Evolutionary conservation across 2,329 filamentous ascomycete species (phyloP).

Genomic region (Fusarium tuaranense): DNA sequence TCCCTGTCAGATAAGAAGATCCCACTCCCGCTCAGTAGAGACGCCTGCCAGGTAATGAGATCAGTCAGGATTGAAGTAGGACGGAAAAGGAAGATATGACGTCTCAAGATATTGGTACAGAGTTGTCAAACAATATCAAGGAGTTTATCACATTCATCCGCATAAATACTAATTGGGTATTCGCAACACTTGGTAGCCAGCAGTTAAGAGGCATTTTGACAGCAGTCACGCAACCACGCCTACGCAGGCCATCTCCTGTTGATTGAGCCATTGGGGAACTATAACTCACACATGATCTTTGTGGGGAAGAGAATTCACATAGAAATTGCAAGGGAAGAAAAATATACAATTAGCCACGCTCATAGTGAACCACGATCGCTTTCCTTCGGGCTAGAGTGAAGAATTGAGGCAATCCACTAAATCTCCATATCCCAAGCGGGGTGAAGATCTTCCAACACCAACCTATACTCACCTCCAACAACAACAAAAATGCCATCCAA

Average conservation of each 20-base stretch:
- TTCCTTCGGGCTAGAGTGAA: background rate
- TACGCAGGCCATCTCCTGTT: background rate
- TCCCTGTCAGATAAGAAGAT: background rate
- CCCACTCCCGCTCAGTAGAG: background rate
- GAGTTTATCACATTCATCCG: fast-evolving
- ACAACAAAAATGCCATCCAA: constrained; percentile 39
- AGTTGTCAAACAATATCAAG: fast-evolving
- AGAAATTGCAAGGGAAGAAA: background rate
- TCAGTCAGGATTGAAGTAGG: background rate
- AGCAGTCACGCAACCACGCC: background rate
- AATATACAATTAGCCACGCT: background rate
- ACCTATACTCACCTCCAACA: constrained; percentile 15
- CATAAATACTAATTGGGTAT: background rate
- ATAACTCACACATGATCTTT: background rate
- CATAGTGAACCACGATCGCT: background rate
- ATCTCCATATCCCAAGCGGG: constrained; percentile 25
- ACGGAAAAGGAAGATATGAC: background rate
- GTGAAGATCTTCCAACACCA: constrained; percentile 9
- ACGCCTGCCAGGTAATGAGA: background rate
- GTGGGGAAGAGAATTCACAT: background rate
- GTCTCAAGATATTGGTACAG: background rate
- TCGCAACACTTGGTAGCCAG: background rate
- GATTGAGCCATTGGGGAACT: background rate
- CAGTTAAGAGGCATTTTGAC: background rate
- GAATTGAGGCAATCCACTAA: constrained; percentile 32